A percentile compares a stretch with the other conserved stretches of the same genome.
phyloP scores from a whole-genome alignment of 805 yeast species.

The Wickerhamiella slavikovae region DNA sequence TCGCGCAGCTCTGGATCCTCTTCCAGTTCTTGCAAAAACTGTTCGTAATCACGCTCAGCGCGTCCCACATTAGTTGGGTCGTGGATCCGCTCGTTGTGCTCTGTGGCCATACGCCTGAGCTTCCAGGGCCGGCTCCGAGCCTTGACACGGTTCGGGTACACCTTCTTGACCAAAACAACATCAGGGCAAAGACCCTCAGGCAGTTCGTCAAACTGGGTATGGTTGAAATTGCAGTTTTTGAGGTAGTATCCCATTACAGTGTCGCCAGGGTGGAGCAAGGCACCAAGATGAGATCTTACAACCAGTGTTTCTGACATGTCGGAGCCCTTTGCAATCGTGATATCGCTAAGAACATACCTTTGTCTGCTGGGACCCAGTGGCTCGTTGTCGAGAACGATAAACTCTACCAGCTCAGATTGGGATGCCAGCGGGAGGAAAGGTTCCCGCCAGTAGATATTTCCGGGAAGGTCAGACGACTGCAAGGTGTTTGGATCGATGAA shows the following conservation, averaged over 20 bases:
- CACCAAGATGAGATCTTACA: slow-evolving; percentile 76
- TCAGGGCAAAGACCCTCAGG: slow-evolving; percentile 20
- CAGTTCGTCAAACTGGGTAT: slow-evolving; percentile 50
- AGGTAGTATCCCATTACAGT: slow-evolving; percentile 73
- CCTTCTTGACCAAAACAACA: slow-evolving; percentile 22
- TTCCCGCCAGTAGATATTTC: slow-evolving; percentile 56
- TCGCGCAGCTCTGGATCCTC: slow-evolving; percentile 91
- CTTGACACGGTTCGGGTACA: slow-evolving; percentile 59
- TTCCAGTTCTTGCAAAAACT: slow-evolving; percentile 91
- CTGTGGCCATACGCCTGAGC: slow-evolving; percentile 91
- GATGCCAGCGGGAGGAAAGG: slow-evolving; percentile 62
- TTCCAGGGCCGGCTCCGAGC: slow-evolving; percentile 74
- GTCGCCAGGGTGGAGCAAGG: slow-evolving; percentile 83
- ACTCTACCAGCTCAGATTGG: slow-evolving; percentile 44
- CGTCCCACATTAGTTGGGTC: slow-evolving; percentile 59
- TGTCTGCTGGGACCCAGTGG: slow-evolving; percentile 71
- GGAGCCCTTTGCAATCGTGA: slow-evolving; percentile 59
- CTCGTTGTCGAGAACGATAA: slow-evolving; percentile 73
- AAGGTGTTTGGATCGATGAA: slow-evolving; percentile 64
- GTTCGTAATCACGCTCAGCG: slow-evolving; percentile 86
- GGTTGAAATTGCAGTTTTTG: slow-evolving; percentile 64
- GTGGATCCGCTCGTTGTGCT: slow-evolving; percentile 29
- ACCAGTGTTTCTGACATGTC: slow-evolving; percentile 64
- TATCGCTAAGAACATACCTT: slow-evolving; percentile 62
- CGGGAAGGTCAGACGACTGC: slow-evolving; percentile 53